Evolutionary conservation across 108 stramenopile genomes (phyloP), one percentile per base, ranked within the genome.

Genomic region (Pseudonitzschia delicatissima): DNA sequence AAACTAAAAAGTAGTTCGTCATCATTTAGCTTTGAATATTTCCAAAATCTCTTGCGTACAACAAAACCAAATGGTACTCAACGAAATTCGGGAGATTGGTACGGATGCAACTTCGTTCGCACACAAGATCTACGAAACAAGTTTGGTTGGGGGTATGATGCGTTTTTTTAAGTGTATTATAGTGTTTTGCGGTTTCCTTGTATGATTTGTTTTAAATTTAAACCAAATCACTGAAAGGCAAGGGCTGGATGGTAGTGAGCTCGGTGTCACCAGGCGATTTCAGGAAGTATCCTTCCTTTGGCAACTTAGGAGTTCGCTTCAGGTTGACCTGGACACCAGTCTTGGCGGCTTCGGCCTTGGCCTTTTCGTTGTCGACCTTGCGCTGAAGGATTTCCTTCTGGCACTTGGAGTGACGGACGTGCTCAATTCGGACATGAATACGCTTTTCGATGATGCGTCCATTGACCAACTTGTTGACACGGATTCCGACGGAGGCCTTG

Each of bases 401-500:
- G 87, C 96, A 98, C 82, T 91, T 95, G 78, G 95, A 96, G 50
- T 83, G 81, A 57, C 92, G 80, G 37, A 98, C 91, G 84, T 99
- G 99, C 84, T 98, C 98, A 60, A 98, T 95, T 59, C 98, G 93
- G 20, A 99, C 96, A 90, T 98, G 93, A 71, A 99, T 97, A 73
- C 94, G 87, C 95, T 99, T 99, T 62, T 96, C 91, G 62, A 99
- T 82, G 74, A 99, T 96, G 61, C 96, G 85, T 68, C 96, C 96
- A 79, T 98, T 95, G 49, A 96, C 98, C 63, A 87, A 76, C 85
- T 99, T 99, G 92, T 98, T 98, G 31, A 99, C 96, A 81, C 93
- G 94, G 3, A 99, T 92, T 61, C 98, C 98, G 58, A 99, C 86
- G 29, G 98, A 81, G 23, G 89, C 69, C 84, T 97, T 97, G 85